Conservation (phyloP, 2,329 filamentous ascomycete species). For the Hypoxylon sp. region DNA sequence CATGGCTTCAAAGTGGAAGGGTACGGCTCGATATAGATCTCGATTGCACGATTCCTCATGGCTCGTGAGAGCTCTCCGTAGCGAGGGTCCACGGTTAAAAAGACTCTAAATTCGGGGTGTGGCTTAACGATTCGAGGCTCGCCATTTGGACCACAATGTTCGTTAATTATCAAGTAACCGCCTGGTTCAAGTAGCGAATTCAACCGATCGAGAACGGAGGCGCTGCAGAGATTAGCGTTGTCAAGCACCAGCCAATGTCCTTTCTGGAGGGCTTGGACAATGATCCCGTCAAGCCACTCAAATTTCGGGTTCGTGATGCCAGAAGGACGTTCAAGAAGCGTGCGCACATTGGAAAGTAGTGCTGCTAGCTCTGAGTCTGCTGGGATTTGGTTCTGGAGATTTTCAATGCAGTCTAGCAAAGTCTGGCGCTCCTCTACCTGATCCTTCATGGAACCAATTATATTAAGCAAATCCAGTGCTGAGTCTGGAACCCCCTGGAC, state of each 20-base stretch:
- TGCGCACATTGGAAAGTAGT: conserved; percentile 58
- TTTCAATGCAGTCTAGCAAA: conserved; percentile 51
- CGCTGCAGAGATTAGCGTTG: conserved; percentile 96
- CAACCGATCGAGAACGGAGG: conserved; percentile 90
- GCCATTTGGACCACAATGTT: conserved; percentile 85
- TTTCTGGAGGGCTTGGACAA: conserved; percentile 84
- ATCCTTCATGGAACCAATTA: conserved; percentile 55
- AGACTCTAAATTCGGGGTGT: conserved; percentile 88
- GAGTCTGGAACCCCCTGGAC: conserved; percentile 57
- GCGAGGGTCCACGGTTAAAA: conserved; percentile 90
- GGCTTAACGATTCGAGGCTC: conserved; percentile 81
- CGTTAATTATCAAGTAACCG: conserved; percentile 88
- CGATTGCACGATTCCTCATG: conserved; percentile 94
- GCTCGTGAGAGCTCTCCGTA: conserved; percentile 94
- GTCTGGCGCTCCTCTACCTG: conserved; percentile 50
- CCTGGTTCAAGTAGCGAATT: conserved; percentile 95
- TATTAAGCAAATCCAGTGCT: conserved; percentile 60
- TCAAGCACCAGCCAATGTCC: conserved; percentile 95
- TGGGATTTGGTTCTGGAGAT: conserved; percentile 53
- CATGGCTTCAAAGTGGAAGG: conserved; percentile 47
- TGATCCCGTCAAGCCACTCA: conserved; percentile 93
- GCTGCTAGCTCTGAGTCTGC: conserved; percentile 56
- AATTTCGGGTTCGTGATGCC: conserved; percentile 80
- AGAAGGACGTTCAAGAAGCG: conserved; percentile 61
- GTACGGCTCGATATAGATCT: conserved; percentile 75